Evolutionary conservation across 441 rosid species (phyloP), one percentile per base, ranked within the genome.

Genomic region (Metrosideros polymorpha): DNA sequence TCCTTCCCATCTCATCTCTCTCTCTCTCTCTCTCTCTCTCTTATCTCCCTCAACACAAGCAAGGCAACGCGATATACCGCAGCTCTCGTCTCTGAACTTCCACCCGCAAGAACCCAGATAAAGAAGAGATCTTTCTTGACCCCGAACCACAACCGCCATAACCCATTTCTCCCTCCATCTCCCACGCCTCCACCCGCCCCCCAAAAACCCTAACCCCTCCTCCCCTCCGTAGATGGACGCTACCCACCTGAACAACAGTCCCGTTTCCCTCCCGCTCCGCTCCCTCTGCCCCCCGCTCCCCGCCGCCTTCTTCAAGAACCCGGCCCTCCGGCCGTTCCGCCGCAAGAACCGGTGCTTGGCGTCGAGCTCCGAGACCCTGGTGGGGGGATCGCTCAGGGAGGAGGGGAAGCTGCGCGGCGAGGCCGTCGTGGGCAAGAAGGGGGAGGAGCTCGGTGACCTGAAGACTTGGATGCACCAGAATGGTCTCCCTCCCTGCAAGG

Each of bases 391-490:
- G 30, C 83, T 89, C 22, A 93, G 90, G 82, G 93, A 92, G 86
- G 87, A 91, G 18, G 93, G 91, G 75, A 91, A 89, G 85, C 86
- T 83, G 22, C 83, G 57, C 4, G 88, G 82, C 85, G 85, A 86
- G 24, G 88, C 85, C 51, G 88, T 88, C 66, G 90, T 87, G 71
- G 93, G 93, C 92, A 90, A 87, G 90, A 91, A 90, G 91, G 94
- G 89, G 32, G 94, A 91, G 87, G 94, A 90, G 14, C 83, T 85
- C 6, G 92, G 84, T 45, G 98, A 95, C 91, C 92, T 97, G 93
- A 97, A 95, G 92, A 85, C 90, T 13, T 97, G 98, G 99, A 94
- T 97, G 99, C 98, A 94, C 87, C 91, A 92, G 88, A 96, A 94
- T 12, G 99, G 99, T 30, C 89, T 96, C 82, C 99, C 99, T 88